Evolutionary conservation across 352 stramenopile species (phyloP).

Genomic region (Phytophthora multivora): DNA sequence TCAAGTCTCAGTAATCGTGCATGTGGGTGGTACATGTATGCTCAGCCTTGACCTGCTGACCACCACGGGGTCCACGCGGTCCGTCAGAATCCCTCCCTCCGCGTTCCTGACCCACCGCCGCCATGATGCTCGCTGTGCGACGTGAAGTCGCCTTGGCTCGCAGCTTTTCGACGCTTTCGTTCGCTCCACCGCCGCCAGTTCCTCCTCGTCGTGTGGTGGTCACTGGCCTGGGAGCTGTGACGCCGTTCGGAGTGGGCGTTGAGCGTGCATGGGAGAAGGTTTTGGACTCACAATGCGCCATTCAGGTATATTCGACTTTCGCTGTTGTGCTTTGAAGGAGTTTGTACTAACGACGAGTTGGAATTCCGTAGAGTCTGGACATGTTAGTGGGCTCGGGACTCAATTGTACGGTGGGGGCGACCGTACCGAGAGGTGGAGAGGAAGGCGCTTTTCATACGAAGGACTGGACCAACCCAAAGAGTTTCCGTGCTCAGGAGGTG

Average conservation of each 20-base stretch:
- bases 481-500: constrained; percentile 66
- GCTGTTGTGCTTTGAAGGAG: background rate
- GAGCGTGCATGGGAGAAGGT: constrained; percentile 76
- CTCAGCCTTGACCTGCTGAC: background rate
- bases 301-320: constrained; percentile 41
- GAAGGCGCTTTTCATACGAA: constrained; percentile 54
- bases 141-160: constrained; percentile 19
- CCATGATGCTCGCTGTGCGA: constrained; percentile 16
- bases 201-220: constrained; percentile 88
- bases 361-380: constrained; percentile 40
- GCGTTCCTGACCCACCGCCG: background rate
- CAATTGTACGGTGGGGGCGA: constrained; percentile 64
- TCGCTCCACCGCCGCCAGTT: constrained; percentile 51
- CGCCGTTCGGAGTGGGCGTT: constrained; percentile 85
- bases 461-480: constrained; percentile 70
- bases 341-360: constrained; percentile 4
- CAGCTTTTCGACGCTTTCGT: constrained; percentile 64
- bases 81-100: constrained; percentile 4
- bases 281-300: constrained; percentile 69
- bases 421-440: constrained; percentile 59
- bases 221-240: constrained; percentile 89
- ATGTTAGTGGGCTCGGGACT: constrained; percentile 55
- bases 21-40: constrained; percentile 1
- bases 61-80: constrained; percentile 8
- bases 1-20: constrained; percentile 8